Evolutionary conservation across 768 basidiomycete species (phyloP).

Genomic region (Russula lepida): DNA sequence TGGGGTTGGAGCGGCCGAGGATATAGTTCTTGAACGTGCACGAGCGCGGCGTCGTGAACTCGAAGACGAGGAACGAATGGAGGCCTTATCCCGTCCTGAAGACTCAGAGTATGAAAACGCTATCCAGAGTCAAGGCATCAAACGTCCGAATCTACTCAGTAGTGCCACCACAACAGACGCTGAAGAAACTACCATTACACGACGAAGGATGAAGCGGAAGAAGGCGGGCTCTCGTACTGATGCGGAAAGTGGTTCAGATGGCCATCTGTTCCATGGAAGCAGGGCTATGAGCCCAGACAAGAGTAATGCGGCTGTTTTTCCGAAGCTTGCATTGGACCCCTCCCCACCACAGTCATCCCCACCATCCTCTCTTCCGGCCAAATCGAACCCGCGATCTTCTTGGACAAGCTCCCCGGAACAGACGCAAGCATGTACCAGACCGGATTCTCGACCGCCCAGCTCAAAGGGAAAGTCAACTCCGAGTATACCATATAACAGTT

Average conservation of each 20-base stretch:
- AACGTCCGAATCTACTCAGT: slow-evolving; percentile 8
- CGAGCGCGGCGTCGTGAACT: slow-evolving; percentile 34
- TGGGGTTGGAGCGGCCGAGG: slow-evolving; percentile 33
- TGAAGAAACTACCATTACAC: background rate
- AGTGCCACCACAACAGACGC: slow-evolving; percentile 7
- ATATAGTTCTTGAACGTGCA: slow-evolving; percentile 39
- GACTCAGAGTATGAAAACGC: background rate
- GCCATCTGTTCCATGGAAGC: too few relatives aligned
- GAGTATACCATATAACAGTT: background rate
- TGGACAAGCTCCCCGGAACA: background rate
- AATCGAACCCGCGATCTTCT: background rate
- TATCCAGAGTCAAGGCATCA: slow-evolving; percentile 1
- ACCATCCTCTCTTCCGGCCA: background rate
- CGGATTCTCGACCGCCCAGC: background rate
- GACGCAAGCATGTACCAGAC: background rate
- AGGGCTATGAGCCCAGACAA: background rate
- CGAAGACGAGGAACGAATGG: slow-evolving; percentile 34
- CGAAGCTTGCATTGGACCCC: background rate
- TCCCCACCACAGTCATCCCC: background rate
- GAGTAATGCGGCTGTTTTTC: background rate
- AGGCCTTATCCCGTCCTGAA: slow-evolving; percentile 25
- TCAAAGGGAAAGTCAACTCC: background rate
- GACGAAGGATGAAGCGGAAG: slow-evolving; percentile 16
- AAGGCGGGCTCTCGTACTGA: slow-evolving; percentile 14
- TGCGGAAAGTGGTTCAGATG: background rate